Evolutionary conservation across 805 yeast genomes (phyloP), one percentile per base, ranked within the genome.

Genomic region (Nakazawaea holstii): DNA sequence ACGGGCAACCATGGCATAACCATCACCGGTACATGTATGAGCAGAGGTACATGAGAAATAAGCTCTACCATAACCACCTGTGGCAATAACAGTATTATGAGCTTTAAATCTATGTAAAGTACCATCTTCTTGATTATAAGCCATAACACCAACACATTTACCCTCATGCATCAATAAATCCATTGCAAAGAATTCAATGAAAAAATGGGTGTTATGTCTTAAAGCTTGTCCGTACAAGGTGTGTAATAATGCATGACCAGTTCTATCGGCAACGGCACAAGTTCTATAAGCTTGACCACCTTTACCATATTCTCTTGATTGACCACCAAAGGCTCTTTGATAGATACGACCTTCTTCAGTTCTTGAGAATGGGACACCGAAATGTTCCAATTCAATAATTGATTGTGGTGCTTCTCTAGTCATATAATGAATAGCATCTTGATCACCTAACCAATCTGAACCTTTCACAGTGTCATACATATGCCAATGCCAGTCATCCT

Each of bases 261-360:
- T 92, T 78, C 99, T 84, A 74, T 92, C 99, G 46, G 99, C 99
- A 44, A 94, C 99, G 36, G 99, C 99, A 75, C 98, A 92, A 50
- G 98, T 92, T 77, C 99, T 85, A 79, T 94, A 92, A 49, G 98
- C 98, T 74, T 92, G 99, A 52, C 99, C 99, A 65, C 96, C 97
- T 67, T 94, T 90, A 66, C 99, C 99, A 70, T 73, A 89, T 57
- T 94, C 95, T 69, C 79, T 87, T 53, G 96, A 73, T 73, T 92
- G 99, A 65, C 99, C 99, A 67, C 99, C 99, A 65, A 92, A 92
- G 42, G 99, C 99, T 74, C 99, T 86, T 76, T 92, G 99, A 73
- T 92, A 92, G 64, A 92, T 92, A 66, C 94, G 80, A 56, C 99
- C 99, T 65, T 88, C 91, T 59, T 89, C 94, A 60, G 89, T 92